phyloP scores from a whole-genome alignment of 805 yeast genomes.

The Metschnikowia colocasiae region DNA sequence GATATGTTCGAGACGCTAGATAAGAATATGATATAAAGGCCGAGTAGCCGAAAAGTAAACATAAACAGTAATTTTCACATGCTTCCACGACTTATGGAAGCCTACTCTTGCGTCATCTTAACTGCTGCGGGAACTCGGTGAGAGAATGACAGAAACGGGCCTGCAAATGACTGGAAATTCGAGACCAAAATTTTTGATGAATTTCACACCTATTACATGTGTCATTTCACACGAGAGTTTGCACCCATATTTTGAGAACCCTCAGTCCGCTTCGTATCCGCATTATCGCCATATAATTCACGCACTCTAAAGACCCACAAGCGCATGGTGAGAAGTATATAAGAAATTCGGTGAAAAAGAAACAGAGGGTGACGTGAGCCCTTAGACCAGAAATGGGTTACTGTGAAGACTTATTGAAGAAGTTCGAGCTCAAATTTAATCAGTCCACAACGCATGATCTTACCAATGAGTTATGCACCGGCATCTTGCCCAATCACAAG shows the following conservation, averaged over 20 bases:
- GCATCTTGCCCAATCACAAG: conserved; percentile 40
- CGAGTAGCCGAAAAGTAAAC: not conserved
- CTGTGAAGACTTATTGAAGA: conserved; percentile 22
- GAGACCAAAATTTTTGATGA: not conserved
- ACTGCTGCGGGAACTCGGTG: not conserved
- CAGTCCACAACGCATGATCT: conserved; percentile 38
- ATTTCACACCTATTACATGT: not conserved
- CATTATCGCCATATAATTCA: not conserved
- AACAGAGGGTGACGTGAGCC: not conserved
- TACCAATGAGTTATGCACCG: conserved; percentile 45
- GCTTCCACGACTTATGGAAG: not conserved
- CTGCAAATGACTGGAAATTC: not conserved
- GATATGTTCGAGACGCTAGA: not conserved
- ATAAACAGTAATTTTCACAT: not conserved
- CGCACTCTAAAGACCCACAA: conserved; percentile 8
- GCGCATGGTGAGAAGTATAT: conserved; percentile 10
- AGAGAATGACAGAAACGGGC: too few species aligned
- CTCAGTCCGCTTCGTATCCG: not conserved
- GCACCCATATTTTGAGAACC: not conserved
- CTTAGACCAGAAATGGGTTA: conserved; percentile 12
- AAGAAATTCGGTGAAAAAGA: not conserved
- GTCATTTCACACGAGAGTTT: not conserved
- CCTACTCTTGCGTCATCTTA: not conserved
- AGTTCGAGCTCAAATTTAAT: conserved; percentile 21
- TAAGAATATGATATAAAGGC: not conserved